These are phyloP conservation scores for Lactifluus hygrophoroides DNA, from an alignment of 768 basidiomycete species.

Conservation along the genomic window DNA sequence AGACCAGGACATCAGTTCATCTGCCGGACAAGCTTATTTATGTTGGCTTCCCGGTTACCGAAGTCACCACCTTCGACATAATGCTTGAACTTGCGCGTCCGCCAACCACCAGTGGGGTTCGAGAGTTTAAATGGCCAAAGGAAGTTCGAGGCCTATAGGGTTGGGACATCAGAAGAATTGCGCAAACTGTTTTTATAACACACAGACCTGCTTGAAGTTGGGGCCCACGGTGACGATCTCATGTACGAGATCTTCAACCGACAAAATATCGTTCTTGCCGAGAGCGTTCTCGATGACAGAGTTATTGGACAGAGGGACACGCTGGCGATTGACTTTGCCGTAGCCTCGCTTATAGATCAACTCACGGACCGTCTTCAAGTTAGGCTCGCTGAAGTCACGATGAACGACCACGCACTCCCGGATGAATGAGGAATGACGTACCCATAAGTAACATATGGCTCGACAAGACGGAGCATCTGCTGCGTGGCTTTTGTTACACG, in stretches of 20 bases:
- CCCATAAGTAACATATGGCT: constrained; percentile 98
- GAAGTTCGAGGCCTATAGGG: constrained; percentile 70
- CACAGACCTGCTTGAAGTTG: constrained; percentile 93
- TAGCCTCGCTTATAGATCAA: constrained; percentile 99
- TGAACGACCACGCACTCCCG: neutral
- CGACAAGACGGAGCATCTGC: constrained; percentile 96
- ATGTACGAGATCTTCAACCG: constrained; percentile 94
- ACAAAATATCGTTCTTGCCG: constrained; percentile 93
- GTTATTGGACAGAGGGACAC: constrained; percentile 93
- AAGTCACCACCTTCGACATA: constrained; percentile 95
- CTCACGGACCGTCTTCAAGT: constrained; percentile 94
- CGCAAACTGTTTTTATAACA: neutral
- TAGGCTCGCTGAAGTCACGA: constrained; percentile 61
- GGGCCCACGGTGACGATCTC: constrained; percentile 94
- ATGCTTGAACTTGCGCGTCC: constrained; percentile 96
- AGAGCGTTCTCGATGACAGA: constrained; percentile 84
- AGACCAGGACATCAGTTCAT: constrained; percentile 55
- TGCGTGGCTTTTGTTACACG: constrained; percentile 94
- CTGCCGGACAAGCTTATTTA: constrained; percentile 95
- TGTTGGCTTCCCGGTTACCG: constrained; percentile 93
- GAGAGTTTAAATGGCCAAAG: constrained; percentile 99
- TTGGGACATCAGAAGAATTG: neutral
- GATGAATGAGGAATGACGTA: constrained; percentile 36
- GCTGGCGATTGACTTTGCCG: constrained; percentile 96
- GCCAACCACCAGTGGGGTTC: constrained; percentile 98